Evolutionary conservation across 768 basidiomycete species (phyloP).

Genomic region (Kwoniella pini): DNA sequence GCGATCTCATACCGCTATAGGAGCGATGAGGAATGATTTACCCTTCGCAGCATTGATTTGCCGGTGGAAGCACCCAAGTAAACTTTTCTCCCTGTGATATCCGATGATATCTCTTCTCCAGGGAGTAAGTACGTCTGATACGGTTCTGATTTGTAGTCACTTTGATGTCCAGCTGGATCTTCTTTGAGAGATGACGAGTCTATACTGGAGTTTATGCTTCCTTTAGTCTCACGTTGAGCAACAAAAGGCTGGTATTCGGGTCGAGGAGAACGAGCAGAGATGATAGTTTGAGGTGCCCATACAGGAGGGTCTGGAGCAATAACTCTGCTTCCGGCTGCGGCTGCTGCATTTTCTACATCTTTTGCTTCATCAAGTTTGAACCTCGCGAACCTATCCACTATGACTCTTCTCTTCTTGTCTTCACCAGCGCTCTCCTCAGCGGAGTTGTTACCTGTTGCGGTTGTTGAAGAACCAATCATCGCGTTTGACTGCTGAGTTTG

Average conservation of each 20-base stretch:
- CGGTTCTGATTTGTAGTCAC: constrained; percentile 34
- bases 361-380: constrained; percentile 51
- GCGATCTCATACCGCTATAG: neutral
- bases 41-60: constrained; percentile 45
- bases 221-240: too few species aligned
- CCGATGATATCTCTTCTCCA: constrained; percentile 45
- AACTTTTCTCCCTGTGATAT: constrained; percentile 35
- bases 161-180: neutral
- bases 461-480: neutral
- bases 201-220: neutral
- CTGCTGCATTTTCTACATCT: constrained; percentile 38
- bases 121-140: constrained; percentile 38
- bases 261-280: neutral
- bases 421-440: constrained; percentile 5
- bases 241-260: too few species aligned
- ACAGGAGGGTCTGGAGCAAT: constrained; percentile 7
- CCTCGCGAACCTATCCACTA: constrained; percentile 47
- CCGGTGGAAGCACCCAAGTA: constrained; percentile 46
- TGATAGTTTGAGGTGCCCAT: constrained; percentile 4
- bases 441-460: neutral
- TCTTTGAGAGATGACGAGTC: neutral
- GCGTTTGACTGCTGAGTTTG: neutral
- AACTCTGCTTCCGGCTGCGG: constrained; percentile 23
- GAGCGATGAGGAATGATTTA: constrained; percentile 25
- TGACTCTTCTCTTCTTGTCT: constrained; percentile 46